Evolutionary conservation across 1,284 basidiomycete species (phyloP), one percentile per base, ranked within the genome.

Genomic region (Pyrrhoderma lamaoense): DNA sequence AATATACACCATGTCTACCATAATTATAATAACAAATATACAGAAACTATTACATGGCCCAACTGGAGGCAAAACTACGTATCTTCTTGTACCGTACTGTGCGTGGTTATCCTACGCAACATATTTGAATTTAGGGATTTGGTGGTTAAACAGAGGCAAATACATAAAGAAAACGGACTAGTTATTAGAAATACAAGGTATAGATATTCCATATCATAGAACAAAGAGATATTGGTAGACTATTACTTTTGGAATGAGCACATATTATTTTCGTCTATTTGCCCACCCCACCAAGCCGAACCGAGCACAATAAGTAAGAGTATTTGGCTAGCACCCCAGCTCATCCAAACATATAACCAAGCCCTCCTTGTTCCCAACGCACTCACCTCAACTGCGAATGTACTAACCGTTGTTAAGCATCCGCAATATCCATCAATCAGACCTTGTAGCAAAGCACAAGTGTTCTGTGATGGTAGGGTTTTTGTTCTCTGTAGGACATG

Each of bases 351-450:
- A 65, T 97, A 97, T 35, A 79, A 60, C 70, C 77, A 81, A 23
- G 79, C 78, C 59, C 75, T 77, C 61, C 73, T 65, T 9, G 73
- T 65, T 43, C 69, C 70, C 48, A 96, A 67, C 2, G 77, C 76
- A 5, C 73, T 67, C 31, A 91, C 67, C 65, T 99, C 96, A 2
- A 85, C 83, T 1, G 82, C 86, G 64, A 98, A 95, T 9, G 94
- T 99, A 67, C 89, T 93, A 56, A 99, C 78, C 0, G 96, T 99
- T 3, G 87, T 94, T 57, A 99, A 71, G 67, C 92, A 93, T 7
- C 94, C 96, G 63, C 94, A 98, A 63, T 93, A 97, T 2, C 96
- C 96, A 62, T 97, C 89, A 31, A 77, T 73, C 23, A 99, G 68
- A 0, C 89, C 92, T 62, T 88, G 82, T 43, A 95, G 66, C 16